phyloP scores from a whole-genome alignment of 179 eudicot genomes.

The Silene coronaria region DNA sequence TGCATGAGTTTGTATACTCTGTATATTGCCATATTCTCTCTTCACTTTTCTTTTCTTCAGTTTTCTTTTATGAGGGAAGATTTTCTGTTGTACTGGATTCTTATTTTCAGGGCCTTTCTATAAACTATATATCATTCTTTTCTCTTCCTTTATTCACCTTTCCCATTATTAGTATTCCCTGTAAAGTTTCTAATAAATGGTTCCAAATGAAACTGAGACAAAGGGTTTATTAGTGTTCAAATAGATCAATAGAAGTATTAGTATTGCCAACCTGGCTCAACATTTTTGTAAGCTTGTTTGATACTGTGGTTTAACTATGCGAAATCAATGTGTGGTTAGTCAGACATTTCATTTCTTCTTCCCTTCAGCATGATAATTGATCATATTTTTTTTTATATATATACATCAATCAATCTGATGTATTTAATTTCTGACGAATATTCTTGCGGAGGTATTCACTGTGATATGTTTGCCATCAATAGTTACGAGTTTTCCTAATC shows the following conservation, averaged over 20 bases:
- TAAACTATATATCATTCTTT: constrained; percentile 3
- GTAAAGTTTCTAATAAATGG: background rate
- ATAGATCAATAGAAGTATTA: background rate
- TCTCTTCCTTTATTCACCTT: background rate
- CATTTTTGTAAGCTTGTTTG: background rate
- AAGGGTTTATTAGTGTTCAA: background rate
- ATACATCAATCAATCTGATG: background rate
- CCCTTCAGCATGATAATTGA: background rate
- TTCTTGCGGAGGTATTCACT: background rate
- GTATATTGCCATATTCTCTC: background rate
- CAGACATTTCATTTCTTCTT: background rate
- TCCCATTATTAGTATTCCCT: background rate
- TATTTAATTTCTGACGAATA: background rate
- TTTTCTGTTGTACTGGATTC: no score
- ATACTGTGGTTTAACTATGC: background rate
- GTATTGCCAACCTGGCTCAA: background rate
- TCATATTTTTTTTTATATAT: background rate
- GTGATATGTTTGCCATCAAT: background rate
- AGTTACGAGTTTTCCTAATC: background rate
- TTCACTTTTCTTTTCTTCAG: background rate
- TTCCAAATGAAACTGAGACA: background rate
- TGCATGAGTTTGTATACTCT: background rate
- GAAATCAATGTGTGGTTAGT: background rate
- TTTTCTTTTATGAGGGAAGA: background rate
- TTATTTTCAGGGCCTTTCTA: background rate